Base-by-base conservation (phyloP, 129 eudicot species). In the Flaveria robusta region DNA sequence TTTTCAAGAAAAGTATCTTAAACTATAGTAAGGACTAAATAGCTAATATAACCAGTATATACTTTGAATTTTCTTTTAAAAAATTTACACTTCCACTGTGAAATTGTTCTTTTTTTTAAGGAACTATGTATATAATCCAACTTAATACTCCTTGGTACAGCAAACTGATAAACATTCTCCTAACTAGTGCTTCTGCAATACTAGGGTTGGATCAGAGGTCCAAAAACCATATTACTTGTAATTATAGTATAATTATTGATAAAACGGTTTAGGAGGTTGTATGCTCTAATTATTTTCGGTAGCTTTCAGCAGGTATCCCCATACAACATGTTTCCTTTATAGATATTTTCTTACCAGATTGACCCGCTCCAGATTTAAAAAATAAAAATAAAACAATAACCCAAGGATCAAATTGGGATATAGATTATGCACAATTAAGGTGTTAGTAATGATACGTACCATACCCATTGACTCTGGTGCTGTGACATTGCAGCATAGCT, bases 391-490 rank as follows among this genome's bases (percentile, higher is more conserved):
- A 34, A 18, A 39, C 0, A 66, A 37, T 8, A 66, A n/a, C 15
- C 27, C 15, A 15, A 31, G 11, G 23, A 20, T 7, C 16, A 66
- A 66, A 39, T 37, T n/a, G 27, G 18, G 27, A 9, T 2, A 66
- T n/a, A 18, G 9, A 4, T n/a, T 7, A 9, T 27, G 46, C 18
- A 23, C 24, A 22, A 52, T 29, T 52, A 59, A 74, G 55, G 45
- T 73, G 39, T 1, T 15, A 29, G 46, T 34, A 64, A 65, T 43
- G 71, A 54, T 24, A 81, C 92, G 29, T 81, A 93, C 98, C 98
- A 93, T 55, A 93, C 89, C 98, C 98, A 93, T 76, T 93, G 98
- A 88, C 96, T 93, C 73, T 67, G 78, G 66, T 93, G 97, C 31
- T 88, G 88, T 56, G 97, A 91, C 98, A 91, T 90, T 79, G 98